Percentiles rank a stretch among this genome's conserved stretches.
Evolutionary conservation across 371 early-diverging fungal genomes (phyloP).

Genomic region (Blyttiomyces sp.): DNA sequence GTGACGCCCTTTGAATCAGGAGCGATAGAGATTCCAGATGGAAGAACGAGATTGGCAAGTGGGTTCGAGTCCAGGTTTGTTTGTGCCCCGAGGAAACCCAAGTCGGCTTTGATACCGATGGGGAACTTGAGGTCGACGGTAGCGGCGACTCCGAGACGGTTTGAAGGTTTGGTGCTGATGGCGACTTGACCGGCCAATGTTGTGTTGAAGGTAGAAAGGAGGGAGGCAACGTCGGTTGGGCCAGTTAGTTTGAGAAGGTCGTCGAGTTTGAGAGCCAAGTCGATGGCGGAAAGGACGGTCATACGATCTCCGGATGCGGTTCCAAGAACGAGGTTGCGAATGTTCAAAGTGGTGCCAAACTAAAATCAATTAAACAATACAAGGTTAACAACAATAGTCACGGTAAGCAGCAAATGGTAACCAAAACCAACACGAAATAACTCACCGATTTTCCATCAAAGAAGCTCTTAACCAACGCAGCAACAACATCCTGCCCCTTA

Average conservation of each 20-base stretch:
- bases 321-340: neutral
- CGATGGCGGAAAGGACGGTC: neutral
- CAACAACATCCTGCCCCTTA: too few species aligned
- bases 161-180: neutral
- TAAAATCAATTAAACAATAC: too few species aligned
- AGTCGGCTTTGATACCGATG: neutral
- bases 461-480: too few species aligned
- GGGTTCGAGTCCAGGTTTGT: neutral
- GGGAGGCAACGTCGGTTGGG: neutral
- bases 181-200: neutral
- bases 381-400: too few species aligned
- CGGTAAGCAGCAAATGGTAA: too few species aligned
- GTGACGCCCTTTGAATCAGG: too few species aligned
- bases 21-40: neutral
- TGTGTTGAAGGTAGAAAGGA: neutral
- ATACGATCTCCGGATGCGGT: neutral
- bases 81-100: neutral
- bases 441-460: too few species aligned
- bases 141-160: constrained; percentile 3
- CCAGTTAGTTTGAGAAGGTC: neutral
- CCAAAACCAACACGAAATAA: too few species aligned
- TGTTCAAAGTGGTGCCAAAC: neutral
- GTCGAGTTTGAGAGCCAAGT: neutral
- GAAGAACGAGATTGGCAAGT: neutral
- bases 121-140: constrained; percentile 4